Evolutionary conservation across 192 early-diverging fungal species (phyloP), one percentile per base, ranked within the genome.

Genomic region (Backusella parvicylindrica): DNA sequence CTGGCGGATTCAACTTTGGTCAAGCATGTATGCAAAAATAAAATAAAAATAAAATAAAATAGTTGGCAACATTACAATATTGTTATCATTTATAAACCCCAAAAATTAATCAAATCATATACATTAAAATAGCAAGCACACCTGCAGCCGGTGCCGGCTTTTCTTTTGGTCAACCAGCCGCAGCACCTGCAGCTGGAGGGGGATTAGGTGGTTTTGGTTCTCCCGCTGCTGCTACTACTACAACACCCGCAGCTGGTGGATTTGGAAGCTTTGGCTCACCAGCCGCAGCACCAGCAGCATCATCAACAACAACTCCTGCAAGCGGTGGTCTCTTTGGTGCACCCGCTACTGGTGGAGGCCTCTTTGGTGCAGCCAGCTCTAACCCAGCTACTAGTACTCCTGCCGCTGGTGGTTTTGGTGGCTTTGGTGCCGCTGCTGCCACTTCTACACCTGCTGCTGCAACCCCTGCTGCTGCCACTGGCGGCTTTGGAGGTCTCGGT

Each of bases 311-410:
- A 28, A 40, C 75, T 18, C 31, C 72, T 16, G 63, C 70, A 64
- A 11, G 63, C 3, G 36, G 31, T 12, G 36, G 60, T 16, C 72
- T 77, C 18, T 28, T 84, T 31, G 50, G 70, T 23, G 38, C 76
- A 38, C 40, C 75, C 16, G 6, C 72, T 31, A 26, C 73, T n/a
- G 6, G 43, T 6, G 30, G 65, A 70, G 26, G 32, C 73, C 15
- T n/a, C 79, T 28, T 84, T n/a, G 50, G 70, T 23, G 33, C 76
- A 18, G 1, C 72, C 28, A 21, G 72, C n/a, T 30, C 63, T 33
- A 32, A 26, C 65, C 84, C 47, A 35, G 33, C 70, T 15, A 35
- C 75, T 33, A 41, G 50, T 68, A 12, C 82, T 47, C 43, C 82
- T 53, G 79, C 79, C 7, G 36, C 53, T 50, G 40, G 40, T 66